A percentile compares a stretch with the other conserved stretches of the same genome.
Conservation (phyloP, 2,329 filamentous ascomycete species). For the Pseudocercospora pini-densiflorae region DNA sequence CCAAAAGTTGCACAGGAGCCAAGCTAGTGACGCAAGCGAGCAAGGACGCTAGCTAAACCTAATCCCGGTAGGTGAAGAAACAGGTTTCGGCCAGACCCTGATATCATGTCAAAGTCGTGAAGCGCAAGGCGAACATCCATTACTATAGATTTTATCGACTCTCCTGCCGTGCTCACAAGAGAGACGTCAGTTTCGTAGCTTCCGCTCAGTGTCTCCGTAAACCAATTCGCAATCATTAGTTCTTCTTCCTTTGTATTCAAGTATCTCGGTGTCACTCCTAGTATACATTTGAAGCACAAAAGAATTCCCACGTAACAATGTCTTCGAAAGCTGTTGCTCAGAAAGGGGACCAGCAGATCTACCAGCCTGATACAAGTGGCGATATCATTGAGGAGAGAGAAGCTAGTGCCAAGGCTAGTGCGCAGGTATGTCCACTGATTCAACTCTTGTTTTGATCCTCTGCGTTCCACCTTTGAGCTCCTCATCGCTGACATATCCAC, state of each 20-base stretch:
- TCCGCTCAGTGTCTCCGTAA: background rate
- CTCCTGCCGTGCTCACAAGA: background rate
- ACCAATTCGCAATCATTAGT: background rate
- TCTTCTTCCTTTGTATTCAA: background rate
- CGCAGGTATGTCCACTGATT: conserved; percentile 33
- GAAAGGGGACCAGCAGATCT: conserved; percentile 21
- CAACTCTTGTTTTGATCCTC: background rate
- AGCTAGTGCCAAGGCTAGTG: conserved; percentile 39
- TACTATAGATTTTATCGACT: background rate
- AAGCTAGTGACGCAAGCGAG: conserved; percentile 5
- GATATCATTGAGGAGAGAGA: conserved; percentile 37
- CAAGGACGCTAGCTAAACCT: background rate
- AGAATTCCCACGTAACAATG: background rate
- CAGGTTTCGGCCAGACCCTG: conserved; percentile 1
- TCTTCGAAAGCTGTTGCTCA: conserved; percentile 22
- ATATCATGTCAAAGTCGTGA: background rate
- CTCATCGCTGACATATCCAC: background rate
- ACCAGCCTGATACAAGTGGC: conserved; percentile 18
- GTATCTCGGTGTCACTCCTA: background rate
- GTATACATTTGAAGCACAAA: background rate
- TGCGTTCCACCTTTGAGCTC: background rate
- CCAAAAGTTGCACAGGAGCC: background rate
- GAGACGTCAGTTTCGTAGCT: background rate
- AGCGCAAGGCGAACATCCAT: background rate
- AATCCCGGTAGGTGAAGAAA: conserved; percentile 2